phyloP scores from a whole-genome alignment of 2,329 filamentous ascomycete genomes.

The Capronia epimyces region DNA sequence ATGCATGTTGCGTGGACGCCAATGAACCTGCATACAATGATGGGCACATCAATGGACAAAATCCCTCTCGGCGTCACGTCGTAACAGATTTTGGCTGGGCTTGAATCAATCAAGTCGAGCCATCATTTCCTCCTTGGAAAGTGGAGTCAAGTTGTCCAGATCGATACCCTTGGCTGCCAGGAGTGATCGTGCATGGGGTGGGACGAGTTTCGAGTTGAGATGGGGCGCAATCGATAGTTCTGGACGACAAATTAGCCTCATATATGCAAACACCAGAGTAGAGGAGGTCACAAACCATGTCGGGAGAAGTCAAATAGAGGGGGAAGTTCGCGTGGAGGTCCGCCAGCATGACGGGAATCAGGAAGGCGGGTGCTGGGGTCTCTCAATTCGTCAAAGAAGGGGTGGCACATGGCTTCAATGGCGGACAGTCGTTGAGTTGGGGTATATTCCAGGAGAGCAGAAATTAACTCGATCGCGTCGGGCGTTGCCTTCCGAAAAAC shows the following conservation, averaged over 20 bases:
- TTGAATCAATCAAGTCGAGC: constrained; percentile 82
- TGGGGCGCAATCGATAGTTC: constrained; percentile 93
- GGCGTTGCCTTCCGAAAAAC: constrained; percentile 95
- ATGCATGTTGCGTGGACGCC: constrained; percentile 17
- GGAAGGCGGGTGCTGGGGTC: constrained; percentile 87
- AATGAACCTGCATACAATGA: constrained; percentile 21
- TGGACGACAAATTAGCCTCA: constrained; percentile 37
- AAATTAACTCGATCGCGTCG: constrained; percentile 92
- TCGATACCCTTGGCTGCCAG: constrained; percentile 76
- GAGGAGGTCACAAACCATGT: constrained; percentile 63
- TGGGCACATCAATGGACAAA: constrained; percentile 30
- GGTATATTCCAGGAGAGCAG: constrained; percentile 89
- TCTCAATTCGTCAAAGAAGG: constrained; percentile 95
- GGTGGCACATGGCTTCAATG: constrained; percentile 94
- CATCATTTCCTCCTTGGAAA: constrained; percentile 95
- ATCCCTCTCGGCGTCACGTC: constrained; percentile 38
- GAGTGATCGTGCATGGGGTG: constrained; percentile 68
- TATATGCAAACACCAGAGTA: constrained; percentile 7
- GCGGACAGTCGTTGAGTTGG: constrained; percentile 90
- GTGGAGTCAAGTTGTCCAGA: constrained; percentile 85
- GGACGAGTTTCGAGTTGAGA: constrained; percentile 83
- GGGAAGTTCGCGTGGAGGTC: constrained; percentile 73
- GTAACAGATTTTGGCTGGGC: constrained; percentile 31
- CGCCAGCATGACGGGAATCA: constrained; percentile 85
- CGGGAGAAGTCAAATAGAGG: constrained; percentile 86